phyloP scores from a whole-genome alignment of 306 rosid species.

The Corylus americana region DNA sequence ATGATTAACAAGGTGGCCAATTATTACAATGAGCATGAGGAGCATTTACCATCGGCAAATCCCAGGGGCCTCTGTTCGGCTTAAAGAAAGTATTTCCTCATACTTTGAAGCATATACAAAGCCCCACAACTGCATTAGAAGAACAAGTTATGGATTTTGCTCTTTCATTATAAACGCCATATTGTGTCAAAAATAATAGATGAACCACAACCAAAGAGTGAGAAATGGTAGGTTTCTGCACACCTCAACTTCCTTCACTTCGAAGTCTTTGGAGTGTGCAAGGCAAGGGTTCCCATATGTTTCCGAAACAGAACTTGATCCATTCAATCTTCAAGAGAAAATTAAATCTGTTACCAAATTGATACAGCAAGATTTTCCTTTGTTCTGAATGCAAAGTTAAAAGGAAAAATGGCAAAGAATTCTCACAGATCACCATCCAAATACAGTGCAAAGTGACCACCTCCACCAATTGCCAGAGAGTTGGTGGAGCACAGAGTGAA shows the following conservation, averaged over 20 bases:
- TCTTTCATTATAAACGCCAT: background rate
- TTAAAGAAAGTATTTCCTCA: constrained; percentile 75
- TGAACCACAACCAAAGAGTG: too few species aligned
- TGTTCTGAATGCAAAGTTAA: background rate
- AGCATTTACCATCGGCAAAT: constrained; percentile 71
- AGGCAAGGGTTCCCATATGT: constrained; percentile 94
- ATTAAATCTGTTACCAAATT: background rate
- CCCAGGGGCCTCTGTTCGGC: constrained; percentile 75
- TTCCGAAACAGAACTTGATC: constrained; percentile 87
- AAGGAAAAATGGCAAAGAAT: background rate
- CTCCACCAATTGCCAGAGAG: constrained; percentile 85
- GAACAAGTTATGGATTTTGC: constrained; percentile 1
- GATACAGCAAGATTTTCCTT: background rate
- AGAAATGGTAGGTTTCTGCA: constrained; percentile 10
- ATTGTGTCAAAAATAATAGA: background rate
- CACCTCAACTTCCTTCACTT: constrained; percentile 93
- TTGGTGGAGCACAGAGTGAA: constrained; percentile 77
- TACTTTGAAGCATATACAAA: constrained; percentile 77
- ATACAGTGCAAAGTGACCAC: constrained; percentile 85
- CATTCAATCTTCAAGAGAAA: constrained; percentile 57
- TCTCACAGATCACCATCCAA: constrained; percentile 90
- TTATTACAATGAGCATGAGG: background rate
- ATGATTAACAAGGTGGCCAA: background rate
- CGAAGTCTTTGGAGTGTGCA: constrained; percentile 79
- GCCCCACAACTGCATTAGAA: constrained; percentile 81